Evolutionary conservation across 208 protist species (phyloP), one percentile per base, ranked within the genome.

Genomic region (Crithidia fasciculata): DNA sequence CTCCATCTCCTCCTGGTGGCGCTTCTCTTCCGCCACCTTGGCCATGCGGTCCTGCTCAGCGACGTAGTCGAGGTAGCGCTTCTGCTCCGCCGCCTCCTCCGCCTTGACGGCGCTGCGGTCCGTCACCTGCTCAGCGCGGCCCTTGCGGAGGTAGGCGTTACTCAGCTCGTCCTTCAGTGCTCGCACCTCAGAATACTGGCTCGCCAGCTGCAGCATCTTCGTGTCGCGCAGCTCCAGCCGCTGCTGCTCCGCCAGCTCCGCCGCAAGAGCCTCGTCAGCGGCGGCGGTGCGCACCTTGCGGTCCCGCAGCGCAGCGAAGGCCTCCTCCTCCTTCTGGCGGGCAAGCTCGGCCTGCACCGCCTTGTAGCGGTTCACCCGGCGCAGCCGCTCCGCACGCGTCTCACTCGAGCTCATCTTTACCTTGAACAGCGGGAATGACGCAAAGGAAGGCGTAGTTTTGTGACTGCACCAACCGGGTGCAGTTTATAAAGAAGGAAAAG

Each of bases 121-220:
- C 18, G 76, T 84, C 53, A 95, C 77, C 68, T 95, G 90, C 47
- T 92, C 91, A 0, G 76, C 77, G n/a, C 90, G 87, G n/a, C 79
- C 83, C 72, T 94, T 93, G 43, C 84, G 86, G 64, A 92, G 78
- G 59, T 92, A 83, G 19, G 93, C 93, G 63, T 92, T 80, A 63
- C 89, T 89, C 45, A 97, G 76, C 73, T 80, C 72, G 50, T 79
- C 55, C 72, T 95, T 84, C 49, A 97, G 71, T 40, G 91, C 78
- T n/a, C 90, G 89, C 52, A 97, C 81, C 72, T 94, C 87, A 0
- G 91, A 91, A 57, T 84, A 88, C n/a, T 89, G 74, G 18, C 88
- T 80, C 12, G 87, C 91, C 4, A 95, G 81, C 78, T 95, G 93
- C 19, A 95, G 76, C 90, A 95, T 97, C 78, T 97, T 97, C n/a